A percentile compares a stretch with the other conserved stretches of the same genome.
These are phyloP conservation scores for Trichoderma virens DNA, from an alignment of 495 filamentous ascomycete species.

Conservation along the genomic window DNA sequence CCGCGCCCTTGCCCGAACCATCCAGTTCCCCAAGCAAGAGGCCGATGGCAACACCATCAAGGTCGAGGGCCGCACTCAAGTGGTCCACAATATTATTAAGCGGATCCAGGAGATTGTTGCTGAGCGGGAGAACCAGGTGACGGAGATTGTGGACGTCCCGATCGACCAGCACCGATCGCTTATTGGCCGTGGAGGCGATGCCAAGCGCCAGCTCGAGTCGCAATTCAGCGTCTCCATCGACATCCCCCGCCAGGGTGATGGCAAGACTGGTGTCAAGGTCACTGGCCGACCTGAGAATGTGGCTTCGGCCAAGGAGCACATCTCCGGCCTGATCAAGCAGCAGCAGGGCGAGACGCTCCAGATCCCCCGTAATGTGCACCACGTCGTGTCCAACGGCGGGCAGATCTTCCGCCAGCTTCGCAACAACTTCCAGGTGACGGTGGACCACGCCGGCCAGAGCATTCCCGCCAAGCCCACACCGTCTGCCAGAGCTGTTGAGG, in stretches of 20 bases:
- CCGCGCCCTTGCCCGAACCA: conserved; percentile 69
- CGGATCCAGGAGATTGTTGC: conserved; percentile 71
- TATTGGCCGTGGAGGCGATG: conserved; percentile 87
- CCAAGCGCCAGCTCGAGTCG: conserved; percentile 74
- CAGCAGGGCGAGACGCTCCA: conserved; percentile 79
- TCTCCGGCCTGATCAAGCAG: conserved; percentile 71
- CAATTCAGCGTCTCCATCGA: conserved; percentile 85
- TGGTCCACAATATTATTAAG: conserved; percentile 84
- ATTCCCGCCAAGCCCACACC: conserved; percentile 57
- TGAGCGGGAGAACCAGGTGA: conserved; percentile 70
- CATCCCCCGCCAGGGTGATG: conserved; percentile 67
- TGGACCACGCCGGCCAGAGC: conserved; percentile 77
- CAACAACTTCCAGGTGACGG: conserved; percentile 74
- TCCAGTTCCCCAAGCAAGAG: conserved; percentile 81
- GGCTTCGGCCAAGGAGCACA: conserved; percentile 76
- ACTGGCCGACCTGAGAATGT: conserved; percentile 70
- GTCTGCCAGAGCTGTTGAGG: conserved; percentile 39
- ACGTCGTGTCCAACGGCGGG: conserved; percentile 79
- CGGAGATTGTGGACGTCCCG: conserved; percentile 68
- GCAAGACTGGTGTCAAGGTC: conserved; percentile 74
- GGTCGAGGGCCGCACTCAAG: conserved; percentile 69
- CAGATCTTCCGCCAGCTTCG: conserved; percentile 83
- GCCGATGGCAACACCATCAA: conserved; percentile 75
- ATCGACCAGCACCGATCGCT: conserved; percentile 81
- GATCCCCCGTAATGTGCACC: conserved; percentile 73